Percentiles rank a stretch among this genome's conserved stretches.
These are phyloP conservation scores for Sanguinoderma infundibulare DNA, from an alignment of 1,284 basidiomycete genomes.

Conservation along the genomic window DNA sequence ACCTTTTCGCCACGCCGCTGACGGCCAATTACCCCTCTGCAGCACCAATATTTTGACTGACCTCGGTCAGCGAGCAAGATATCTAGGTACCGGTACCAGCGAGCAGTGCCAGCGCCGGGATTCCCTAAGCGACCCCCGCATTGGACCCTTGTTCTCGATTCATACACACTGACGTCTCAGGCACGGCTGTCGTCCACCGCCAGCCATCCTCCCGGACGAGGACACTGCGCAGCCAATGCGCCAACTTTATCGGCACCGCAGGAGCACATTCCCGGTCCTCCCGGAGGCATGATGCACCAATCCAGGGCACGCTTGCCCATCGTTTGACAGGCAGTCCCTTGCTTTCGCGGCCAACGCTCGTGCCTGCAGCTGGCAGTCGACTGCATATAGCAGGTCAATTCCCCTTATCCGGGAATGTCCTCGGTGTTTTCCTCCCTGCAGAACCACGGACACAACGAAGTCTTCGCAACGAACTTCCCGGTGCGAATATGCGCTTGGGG, in stretches of 20 bases:
- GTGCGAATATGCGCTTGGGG: not conserved
- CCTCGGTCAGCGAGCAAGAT: not conserved
- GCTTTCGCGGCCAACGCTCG: too few relatives aligned
- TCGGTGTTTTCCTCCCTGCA: not conserved
- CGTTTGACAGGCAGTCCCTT: not conserved
- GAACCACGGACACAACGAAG: too few relatives aligned
- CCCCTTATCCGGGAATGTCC: not conserved
- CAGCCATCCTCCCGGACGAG: not conserved
- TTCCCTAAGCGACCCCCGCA: not conserved
- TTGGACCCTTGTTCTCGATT: not conserved
- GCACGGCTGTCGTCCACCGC: not conserved
- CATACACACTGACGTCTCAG: not conserved
- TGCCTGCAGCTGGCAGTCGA: too few relatives aligned
- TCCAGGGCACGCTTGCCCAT: not conserved
- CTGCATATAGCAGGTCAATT: too few relatives aligned
- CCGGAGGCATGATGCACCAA: not conserved
- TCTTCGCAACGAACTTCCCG: not conserved
- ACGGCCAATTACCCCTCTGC: not conserved
- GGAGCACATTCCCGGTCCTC: not conserved
- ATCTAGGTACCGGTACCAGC: not conserved
- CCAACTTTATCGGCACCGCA: not conserved
- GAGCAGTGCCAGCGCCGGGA: too few relatives aligned
- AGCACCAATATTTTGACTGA: not conserved
- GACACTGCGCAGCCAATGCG: too few relatives aligned
- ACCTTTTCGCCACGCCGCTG: not conserved